phyloP scores from a whole-genome alignment of 305 asterid species.

The Solanum hybrid region DNA sequence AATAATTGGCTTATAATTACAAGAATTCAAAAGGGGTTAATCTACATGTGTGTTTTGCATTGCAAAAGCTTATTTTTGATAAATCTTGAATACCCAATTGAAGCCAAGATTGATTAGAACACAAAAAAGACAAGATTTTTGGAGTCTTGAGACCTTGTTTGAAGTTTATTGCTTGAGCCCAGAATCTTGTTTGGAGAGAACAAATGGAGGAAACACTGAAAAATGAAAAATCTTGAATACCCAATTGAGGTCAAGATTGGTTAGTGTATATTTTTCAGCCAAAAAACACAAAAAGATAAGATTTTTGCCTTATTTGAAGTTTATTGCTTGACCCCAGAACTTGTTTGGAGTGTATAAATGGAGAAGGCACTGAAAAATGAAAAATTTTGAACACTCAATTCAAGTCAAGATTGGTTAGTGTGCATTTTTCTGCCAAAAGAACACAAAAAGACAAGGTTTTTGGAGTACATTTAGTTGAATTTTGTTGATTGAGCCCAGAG shows the following conservation, averaged over 20 bases:
- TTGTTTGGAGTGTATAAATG: neutral
- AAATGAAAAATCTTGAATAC: constrained; percentile 15
- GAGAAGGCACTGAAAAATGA: neutral
- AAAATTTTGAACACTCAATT: constrained; percentile 8
- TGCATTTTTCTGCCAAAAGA: neutral
- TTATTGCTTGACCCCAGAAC: neutral
- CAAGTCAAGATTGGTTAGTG: neutral
- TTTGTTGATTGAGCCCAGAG: neutral
- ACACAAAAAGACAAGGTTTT: neutral
- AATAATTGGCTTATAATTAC: neutral
- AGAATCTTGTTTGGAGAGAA: neutral
- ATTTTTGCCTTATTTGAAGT: neutral
- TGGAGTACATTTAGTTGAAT: neutral
- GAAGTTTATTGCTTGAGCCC: neutral
- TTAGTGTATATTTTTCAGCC: neutral
- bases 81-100: neutral
- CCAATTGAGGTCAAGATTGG: neutral
- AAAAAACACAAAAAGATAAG: neutral
- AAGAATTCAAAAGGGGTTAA: neutral
- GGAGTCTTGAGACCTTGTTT: neutral
- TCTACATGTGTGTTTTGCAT: neutral
- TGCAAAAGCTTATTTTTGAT: neutral
- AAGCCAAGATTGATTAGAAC: neutral
- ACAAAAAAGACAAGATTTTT: neutral
- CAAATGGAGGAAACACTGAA: neutral